A percentile compares a stretch with the other conserved stretches of the same genome.
Conservation (phyloP, 345 rosid species). For the Syzygium grande region DNA sequence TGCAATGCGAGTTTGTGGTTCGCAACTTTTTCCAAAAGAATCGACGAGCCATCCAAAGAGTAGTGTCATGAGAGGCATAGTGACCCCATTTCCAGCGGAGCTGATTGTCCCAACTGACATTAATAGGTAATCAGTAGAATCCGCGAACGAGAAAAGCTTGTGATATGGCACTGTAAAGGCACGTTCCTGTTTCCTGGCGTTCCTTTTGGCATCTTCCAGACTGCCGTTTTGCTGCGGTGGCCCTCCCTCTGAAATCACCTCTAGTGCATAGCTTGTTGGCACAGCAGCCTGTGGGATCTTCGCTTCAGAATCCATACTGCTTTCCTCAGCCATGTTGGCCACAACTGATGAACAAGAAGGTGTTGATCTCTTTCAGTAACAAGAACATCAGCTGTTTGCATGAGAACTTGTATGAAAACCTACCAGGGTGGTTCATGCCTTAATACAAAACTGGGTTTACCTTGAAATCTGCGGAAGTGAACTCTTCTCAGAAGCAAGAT, state of each 20-base stretch:
- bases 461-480: not conserved
- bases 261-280: not conserved
- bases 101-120: conserved; percentile 18
- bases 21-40: conserved; percentile 10
- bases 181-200: not conserved
- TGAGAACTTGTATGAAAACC: not conserved
- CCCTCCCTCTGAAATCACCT: not conserved
- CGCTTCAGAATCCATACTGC: not conserved
- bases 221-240: not conserved
- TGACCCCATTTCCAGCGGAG: conserved; percentile 16
- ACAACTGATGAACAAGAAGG: not conserved
- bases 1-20: not conserved
- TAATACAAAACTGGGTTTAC: not conserved
- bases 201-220: not conserved
- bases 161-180: conserved; percentile 12
- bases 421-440: not conserved
- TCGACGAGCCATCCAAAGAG: conserved; percentile 15
- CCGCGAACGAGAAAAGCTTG: conserved; percentile 24
- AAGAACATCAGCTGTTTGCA: not conserved
- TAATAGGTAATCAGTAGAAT: conserved; percentile 9
- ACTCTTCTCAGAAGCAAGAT: not conserved
- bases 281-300: not conserved
- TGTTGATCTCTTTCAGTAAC: not conserved
- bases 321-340: conserved; percentile 3
- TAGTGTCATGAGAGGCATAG: conserved; percentile 8